Evolutionary conservation across 768 basidiomycete genomes (phyloP).

Genomic region (Leccinellum luteum): DNA sequence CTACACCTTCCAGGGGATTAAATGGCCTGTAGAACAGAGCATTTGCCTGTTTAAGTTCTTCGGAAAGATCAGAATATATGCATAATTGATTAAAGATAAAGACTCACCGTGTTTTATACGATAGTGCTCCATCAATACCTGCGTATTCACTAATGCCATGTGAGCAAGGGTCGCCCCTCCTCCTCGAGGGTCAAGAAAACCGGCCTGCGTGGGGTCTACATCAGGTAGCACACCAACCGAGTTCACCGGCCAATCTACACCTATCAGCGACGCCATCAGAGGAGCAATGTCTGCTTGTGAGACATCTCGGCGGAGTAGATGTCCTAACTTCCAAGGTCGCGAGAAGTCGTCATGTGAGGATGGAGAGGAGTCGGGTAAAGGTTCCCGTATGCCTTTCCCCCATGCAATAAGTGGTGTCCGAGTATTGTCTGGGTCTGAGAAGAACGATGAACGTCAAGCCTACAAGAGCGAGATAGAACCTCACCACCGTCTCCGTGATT

Average conservation of each 20-base stretch:
- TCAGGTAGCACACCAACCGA: conserved; percentile 82
- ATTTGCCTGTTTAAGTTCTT: conserved; percentile 61
- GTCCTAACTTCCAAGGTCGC: conserved; percentile 54
- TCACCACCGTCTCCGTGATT: conserved; percentile 87
- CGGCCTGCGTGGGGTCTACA: conserved; percentile 55
- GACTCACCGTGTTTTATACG: conserved; percentile 67
- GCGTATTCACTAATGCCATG: conserved; percentile 60
- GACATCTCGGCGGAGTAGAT: conserved; percentile 66
- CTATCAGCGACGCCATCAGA: conserved; percentile 73
- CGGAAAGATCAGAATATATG: conserved; percentile 2
- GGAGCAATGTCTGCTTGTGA: conserved; percentile 83
- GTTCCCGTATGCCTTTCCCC: conserved; percentile 75
- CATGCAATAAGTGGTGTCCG: conserved; percentile 81
- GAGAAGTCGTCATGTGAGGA: conserved; percentile 76
- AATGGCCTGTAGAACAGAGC: conserved; percentile 66
- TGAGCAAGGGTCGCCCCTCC: conserved; percentile 53
- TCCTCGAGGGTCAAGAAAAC: conserved; percentile 48
- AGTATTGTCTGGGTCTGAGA: conserved; percentile 79
- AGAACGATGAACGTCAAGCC: conserved; percentile 4
- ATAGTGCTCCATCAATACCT: conserved; percentile 77
- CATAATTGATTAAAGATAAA: not conserved
- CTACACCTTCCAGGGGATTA: conserved; percentile 39
- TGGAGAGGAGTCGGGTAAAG: conserved; percentile 49
- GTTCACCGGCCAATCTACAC: conserved; percentile 75
- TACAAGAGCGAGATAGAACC: conserved; percentile 13